A percentile compares a stretch with the other conserved stretches of the same genome.
phyloP scores from a whole-genome alignment of 177 flowering plant genomes.

The Vitis hybrid region DNA sequence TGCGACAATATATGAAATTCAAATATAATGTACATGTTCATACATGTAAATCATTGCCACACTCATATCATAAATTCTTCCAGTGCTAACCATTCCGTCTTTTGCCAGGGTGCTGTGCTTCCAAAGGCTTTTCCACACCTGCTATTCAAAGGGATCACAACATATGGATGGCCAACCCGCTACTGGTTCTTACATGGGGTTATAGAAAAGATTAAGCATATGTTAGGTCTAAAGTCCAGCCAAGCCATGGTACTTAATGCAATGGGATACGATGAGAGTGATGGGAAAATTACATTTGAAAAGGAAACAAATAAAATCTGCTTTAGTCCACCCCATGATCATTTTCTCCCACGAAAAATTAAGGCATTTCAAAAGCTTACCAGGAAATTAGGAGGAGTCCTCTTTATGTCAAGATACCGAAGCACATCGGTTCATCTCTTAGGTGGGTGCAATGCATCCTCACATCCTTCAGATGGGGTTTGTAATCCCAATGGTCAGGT shows the following conservation, averaged over 20 bases:
- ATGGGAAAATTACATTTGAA: constrained; percentile 51
- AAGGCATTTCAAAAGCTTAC: constrained; percentile 52
- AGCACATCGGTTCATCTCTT: constrained; percentile 69
- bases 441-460: constrained; percentile 67
- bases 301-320: constrained; percentile 33
- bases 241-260: constrained; percentile 48
- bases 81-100: not conserved
- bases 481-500: constrained; percentile 60
- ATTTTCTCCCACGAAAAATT: constrained; percentile 42
- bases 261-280: constrained; percentile 53
- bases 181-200: constrained; percentile 52
- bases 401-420: constrained; percentile 51
- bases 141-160: constrained; percentile 49
- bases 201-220: constrained; percentile 38
- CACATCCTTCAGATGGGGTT: constrained; percentile 49
- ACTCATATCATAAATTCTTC: too few species aligned
- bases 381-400: constrained; percentile 56
- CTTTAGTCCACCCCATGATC: constrained; percentile 48
- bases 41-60: too few species aligned
- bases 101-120: constrained; percentile 47
- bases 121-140: constrained; percentile 49
- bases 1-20: too few species aligned
- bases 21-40: too few species aligned
- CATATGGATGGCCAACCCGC: constrained; percentile 48
- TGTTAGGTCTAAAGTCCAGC: constrained; percentile 26